Percentiles rank a stretch among this genome's conserved stretches.
These are phyloP conservation scores for Mycena sanguinolenta DNA, from an alignment of 768 basidiomycete species.

Conservation along the genomic window DNA sequence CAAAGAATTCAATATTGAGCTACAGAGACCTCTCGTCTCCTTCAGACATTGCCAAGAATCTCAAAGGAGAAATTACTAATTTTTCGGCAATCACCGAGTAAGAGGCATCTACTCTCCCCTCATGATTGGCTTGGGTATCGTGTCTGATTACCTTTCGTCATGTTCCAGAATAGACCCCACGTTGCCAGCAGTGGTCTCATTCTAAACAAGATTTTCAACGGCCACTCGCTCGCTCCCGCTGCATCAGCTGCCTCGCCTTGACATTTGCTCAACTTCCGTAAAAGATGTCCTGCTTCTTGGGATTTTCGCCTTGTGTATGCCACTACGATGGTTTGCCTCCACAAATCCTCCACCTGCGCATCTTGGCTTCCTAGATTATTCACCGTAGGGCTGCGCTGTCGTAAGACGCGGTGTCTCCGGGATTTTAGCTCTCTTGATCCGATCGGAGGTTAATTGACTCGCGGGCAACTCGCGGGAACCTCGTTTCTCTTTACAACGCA, in stretches of 20 bases:
- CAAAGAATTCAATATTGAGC: no score
- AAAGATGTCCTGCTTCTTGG: conserved; percentile 14
- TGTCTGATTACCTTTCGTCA: background rate
- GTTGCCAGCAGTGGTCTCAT: background rate
- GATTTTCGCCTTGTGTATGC: conserved; percentile 20
- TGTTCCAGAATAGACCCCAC: no score
- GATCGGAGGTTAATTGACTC: conserved; percentile 32
- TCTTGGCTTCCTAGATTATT: conserved; percentile 21
- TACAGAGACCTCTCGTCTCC: no score
- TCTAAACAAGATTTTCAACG: background rate
- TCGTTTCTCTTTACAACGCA: conserved; percentile 27
- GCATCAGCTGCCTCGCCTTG: background rate
- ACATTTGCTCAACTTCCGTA: conserved; percentile 14
- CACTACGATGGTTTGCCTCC: conserved; percentile 3
- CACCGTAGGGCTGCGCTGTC: conserved; percentile 2
- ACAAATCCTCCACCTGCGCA: background rate
- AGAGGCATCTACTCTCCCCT: no score
- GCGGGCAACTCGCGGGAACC: conserved; percentile 30
- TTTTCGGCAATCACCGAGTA: no score
- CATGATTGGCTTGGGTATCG: background rate
- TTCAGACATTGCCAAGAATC: no score
- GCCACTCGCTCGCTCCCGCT: background rate
- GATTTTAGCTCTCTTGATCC: conserved; percentile 27
- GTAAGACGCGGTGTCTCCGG: conserved; percentile 32
- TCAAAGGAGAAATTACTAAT: no score